Conservation (phyloP, 108 stramenopile genomes). For the Skeletonema potamos region DNA sequence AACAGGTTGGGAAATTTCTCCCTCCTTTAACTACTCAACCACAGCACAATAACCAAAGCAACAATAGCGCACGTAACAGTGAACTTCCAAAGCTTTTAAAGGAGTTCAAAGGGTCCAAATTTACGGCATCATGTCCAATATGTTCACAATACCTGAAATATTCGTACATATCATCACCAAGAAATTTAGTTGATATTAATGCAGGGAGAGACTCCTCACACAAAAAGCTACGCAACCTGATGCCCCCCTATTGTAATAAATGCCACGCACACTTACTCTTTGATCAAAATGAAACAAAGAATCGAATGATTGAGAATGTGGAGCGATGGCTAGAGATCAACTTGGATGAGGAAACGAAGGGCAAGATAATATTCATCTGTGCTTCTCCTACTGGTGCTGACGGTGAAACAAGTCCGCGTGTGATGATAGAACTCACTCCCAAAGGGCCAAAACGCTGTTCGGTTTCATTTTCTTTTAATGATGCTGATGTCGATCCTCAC, state of each 20-base stretch:
- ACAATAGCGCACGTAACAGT: background rate
- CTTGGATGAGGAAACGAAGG: background rate
- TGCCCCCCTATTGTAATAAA: conserved; percentile 28
- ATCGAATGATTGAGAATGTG: conserved; percentile 21
- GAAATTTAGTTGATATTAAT: conserved; percentile 8
- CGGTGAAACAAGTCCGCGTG: background rate
- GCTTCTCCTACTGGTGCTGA: background rate
- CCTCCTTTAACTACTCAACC: background rate
- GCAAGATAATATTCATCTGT: conserved; percentile 1
- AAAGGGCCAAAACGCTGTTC: background rate
- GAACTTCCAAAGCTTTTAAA: background rate
- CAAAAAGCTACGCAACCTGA: background rate
- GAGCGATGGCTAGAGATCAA: conserved; percentile 10
- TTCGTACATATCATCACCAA: background rate
- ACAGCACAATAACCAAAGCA: background rate
- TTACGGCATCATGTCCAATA: conserved; percentile 1
- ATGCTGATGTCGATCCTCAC: background rate
- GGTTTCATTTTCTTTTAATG: background rate
- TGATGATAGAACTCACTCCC: background rate
- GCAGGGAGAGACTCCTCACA: conserved; percentile 5
- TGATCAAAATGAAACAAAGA: conserved; percentile 1
- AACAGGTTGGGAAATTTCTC: conserved; percentile 1
- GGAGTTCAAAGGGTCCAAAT: background rate
- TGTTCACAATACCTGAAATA: conserved; percentile 14
- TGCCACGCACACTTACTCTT: conserved; percentile 25